Conservation (phyloP, 305 asterid species). For the Ilex paraguariensis region DNA sequence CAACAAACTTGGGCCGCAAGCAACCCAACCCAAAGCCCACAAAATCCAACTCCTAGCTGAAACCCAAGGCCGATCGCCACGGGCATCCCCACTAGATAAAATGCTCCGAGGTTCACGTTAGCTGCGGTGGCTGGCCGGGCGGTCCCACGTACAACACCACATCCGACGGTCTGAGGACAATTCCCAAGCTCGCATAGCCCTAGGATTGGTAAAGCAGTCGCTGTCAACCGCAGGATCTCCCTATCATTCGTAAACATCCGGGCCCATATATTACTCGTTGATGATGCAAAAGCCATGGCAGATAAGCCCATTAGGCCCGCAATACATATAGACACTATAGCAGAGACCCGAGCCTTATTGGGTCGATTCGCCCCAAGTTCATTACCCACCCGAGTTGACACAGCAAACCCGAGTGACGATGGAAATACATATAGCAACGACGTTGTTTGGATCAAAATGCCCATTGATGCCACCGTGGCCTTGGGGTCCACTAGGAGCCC, state of each 20-base stretch:
- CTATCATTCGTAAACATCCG: constrained; percentile 56
- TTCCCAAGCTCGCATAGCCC: constrained; percentile 89
- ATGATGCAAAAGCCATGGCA: constrained; percentile 50
- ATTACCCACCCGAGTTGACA: constrained; percentile 74
- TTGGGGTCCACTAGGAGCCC: constrained; percentile 73
- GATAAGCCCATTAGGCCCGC: constrained; percentile 61
- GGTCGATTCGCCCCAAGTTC: constrained; percentile 80
- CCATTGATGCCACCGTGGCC: constrained; percentile 85
- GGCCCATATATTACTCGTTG: constrained; percentile 48
- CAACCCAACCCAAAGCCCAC: constrained; percentile 85
- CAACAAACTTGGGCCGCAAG: constrained; percentile 75
- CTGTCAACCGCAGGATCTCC: constrained; percentile 47
- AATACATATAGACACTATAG: constrained; percentile 32
- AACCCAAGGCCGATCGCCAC: constrained; percentile 73
- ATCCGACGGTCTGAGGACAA: constrained; percentile 88
- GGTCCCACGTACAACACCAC: constrained; percentile 80
- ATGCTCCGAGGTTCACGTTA: constrained; percentile 83
- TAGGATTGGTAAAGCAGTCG: constrained; percentile 63
- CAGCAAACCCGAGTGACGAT: constrained; percentile 63
- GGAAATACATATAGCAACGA: constrained; percentile 70
- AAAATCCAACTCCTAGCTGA: constrained; percentile 43
- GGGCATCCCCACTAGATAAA: constrained; percentile 80
- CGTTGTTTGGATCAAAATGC: constrained; percentile 70
- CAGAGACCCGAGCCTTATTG: constrained; percentile 51
- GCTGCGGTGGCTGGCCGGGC: constrained; percentile 80